Evolutionary conservation across 2,329 filamentous ascomycete genomes (phyloP).

Genomic region (Leptographium lundbergii): DNA sequence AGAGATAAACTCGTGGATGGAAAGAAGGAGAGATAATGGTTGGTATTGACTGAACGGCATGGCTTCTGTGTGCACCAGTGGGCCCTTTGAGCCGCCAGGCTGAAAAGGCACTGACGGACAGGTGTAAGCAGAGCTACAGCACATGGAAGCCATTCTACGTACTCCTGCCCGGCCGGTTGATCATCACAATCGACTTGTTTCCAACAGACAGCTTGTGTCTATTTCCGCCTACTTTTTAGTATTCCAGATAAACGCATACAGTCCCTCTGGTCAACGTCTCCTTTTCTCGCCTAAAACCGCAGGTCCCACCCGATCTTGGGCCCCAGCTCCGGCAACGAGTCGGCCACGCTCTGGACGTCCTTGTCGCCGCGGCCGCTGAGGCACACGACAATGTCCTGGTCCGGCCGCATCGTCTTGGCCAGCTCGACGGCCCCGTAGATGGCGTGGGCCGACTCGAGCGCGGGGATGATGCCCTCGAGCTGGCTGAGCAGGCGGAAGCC

Average conservation of each 20-base stretch:
- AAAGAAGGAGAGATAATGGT: not conserved
- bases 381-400: slow-evolving; percentile 85
- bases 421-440: slow-evolving; percentile 81
- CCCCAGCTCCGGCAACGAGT: slow-evolving; percentile 78
- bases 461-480: slow-evolving; percentile 92
- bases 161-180: too few relatives aligned
- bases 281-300: slow-evolving; percentile 27
- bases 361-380: slow-evolving; percentile 90
- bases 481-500: slow-evolving; percentile 78
- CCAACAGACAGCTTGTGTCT: too few relatives aligned
- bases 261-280: not conserved
- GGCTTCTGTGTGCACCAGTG: too few relatives aligned
- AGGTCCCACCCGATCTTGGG: slow-evolving; percentile 73
- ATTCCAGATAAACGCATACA: not conserved
- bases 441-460: slow-evolving; percentile 85
- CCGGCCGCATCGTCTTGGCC: slow-evolving; percentile 84
- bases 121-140: too few relatives aligned
- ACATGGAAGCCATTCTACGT: too few relatives aligned
- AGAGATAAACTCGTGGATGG: not conserved
- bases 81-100: too few relatives aligned
- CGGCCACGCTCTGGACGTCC: slow-evolving; percentile 95
- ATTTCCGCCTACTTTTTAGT: too few relatives aligned
- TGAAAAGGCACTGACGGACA: too few relatives aligned
- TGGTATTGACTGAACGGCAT: too few relatives aligned
- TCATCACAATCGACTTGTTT: too few relatives aligned